A percentile compares a stretch with the other conserved stretches of the same genome.
Conservation (phyloP, 306 rosid genomes). For the Morella rubra region DNA sequence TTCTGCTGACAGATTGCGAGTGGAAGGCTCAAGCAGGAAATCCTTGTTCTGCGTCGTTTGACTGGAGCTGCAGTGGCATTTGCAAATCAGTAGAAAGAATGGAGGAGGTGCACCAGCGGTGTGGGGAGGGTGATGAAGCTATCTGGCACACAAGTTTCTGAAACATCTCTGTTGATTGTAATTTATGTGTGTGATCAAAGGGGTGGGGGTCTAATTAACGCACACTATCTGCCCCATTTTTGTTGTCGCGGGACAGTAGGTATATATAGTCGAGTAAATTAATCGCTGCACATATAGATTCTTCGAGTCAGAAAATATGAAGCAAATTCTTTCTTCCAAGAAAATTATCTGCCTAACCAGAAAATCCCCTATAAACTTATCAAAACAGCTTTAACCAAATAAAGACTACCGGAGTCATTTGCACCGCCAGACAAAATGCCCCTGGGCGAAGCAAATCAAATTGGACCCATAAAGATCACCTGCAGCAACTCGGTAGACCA, state of each 20-base stretch:
- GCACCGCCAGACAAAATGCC: neutral
- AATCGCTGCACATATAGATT: conserved; percentile 29
- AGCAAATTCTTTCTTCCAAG: neutral
- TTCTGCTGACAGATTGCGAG: conserved; percentile 44
- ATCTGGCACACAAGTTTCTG: conserved; percentile 61
- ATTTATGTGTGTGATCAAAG: conserved; percentile 24
- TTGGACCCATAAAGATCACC: neutral
- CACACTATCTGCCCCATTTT: conserved; percentile 44
- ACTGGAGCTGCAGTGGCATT: conserved; percentile 68
- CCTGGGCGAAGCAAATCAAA: no score
- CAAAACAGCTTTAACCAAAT: neutral
- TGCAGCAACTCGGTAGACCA: neutral
- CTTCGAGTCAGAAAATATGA: neutral
- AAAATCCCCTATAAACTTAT: neutral
- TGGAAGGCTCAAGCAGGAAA: conserved; percentile 68
- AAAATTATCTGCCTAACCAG: neutral
- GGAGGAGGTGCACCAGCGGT: conserved; percentile 58
- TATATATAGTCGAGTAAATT: conserved; percentile 34
- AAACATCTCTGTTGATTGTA: conserved; percentile 17
- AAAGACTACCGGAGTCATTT: neutral
- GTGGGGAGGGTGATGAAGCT: conserved; percentile 63
- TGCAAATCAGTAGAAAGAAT: conserved; percentile 69
- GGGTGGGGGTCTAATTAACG: neutral
- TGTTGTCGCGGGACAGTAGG: conserved; percentile 46
- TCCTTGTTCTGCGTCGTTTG: conserved; percentile 59